A percentile compares a stretch with the other conserved stretches of the same genome.
Evolutionary conservation across 371 early-diverging fungal genomes (phyloP).

Genomic region (Lichtheimia hyalospora): DNA sequence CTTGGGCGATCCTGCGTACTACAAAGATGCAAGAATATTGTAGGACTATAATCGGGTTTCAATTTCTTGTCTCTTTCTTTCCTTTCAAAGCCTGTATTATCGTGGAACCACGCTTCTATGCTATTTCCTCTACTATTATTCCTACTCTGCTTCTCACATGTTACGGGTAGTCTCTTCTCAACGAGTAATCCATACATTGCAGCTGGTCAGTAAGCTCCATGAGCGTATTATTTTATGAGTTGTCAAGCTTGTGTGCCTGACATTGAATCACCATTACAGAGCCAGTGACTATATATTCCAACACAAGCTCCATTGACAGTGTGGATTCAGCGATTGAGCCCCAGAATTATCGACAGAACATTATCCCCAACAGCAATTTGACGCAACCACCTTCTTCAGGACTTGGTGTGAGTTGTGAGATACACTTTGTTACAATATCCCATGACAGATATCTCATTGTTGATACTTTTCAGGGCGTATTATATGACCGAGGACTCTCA

Average conservation of each 20-base stretch:
- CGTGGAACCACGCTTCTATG: not conserved
- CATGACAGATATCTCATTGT: no score
- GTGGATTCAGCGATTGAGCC: constrained; percentile 15
- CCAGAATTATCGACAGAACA: constrained; percentile 30
- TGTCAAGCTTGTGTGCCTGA: not conserved
- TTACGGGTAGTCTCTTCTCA: constrained; percentile 27
- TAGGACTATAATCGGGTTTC: no score
- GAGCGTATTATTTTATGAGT: not conserved
- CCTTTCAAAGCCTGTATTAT: no score
- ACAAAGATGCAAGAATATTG: no score
- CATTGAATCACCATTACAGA: constrained; percentile 12
- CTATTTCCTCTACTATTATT: constrained; percentile 7
- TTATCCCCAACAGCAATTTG: constrained; percentile 34
- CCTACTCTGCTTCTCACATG: constrained; percentile 8
- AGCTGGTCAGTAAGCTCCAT: constrained; percentile 22
- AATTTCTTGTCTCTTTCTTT: no score
- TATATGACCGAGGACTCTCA: constrained; percentile 44
- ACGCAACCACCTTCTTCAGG: constrained; percentile 32
- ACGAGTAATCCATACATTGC: constrained; percentile 39
- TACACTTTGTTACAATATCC: not conserved
- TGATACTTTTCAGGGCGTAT: constrained; percentile 27
- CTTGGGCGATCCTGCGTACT: no score
- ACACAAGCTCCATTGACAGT: constrained; percentile 25
- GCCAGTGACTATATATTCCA: constrained; percentile 33
- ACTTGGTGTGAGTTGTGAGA: constrained; percentile 10